These are phyloP conservation scores for Noccaea caerulescens DNA, from an alignment of 345 rosid genomes.

Conservation along the genomic window DNA sequence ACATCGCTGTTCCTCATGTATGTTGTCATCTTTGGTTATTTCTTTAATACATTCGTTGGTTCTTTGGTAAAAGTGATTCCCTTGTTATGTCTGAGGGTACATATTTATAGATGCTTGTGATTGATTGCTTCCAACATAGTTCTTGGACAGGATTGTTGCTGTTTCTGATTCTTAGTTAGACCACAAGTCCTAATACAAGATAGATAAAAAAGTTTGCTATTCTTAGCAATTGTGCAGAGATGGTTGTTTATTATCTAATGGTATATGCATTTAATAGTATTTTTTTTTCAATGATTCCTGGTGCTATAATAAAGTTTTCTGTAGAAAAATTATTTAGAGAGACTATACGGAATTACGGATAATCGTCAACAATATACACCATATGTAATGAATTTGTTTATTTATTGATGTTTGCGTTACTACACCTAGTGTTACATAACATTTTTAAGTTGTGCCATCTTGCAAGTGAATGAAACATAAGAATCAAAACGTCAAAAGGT, in stretches of 20 bases:
- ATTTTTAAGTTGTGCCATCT: not conserved
- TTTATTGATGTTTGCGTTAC: slow-evolving; percentile 7
- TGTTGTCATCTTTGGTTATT: slow-evolving; percentile 36
- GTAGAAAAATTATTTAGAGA: too few relatives aligned
- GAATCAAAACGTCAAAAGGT: slow-evolving; percentile 3
- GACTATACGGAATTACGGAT: too few relatives aligned
- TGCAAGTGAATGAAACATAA: not conserved
- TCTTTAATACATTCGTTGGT: slow-evolving; percentile 7
- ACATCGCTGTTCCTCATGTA: slow-evolving; percentile 6
- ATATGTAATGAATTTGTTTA: not conserved
- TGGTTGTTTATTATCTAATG: not conserved
- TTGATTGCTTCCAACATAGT: slow-evolving; percentile 22
- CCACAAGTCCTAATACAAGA: slow-evolving; percentile 29
- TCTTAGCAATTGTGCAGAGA: slow-evolving; percentile 16
- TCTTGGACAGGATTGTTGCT: slow-evolving; percentile 21
- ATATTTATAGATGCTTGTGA: slow-evolving; percentile 19
- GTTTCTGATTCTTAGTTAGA: slow-evolving; percentile 35
- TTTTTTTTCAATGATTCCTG: too few relatives aligned
- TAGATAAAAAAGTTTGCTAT: slow-evolving; percentile 24
- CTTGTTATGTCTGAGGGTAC: not conserved
- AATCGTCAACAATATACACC: too few relatives aligned
- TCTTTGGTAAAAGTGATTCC: not conserved
- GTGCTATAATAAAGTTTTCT: too few relatives aligned
- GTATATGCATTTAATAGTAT: too few relatives aligned
- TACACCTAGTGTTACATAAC: not conserved